These are phyloP conservation scores for Sclerotinia glacialis DNA, from an alignment of 2,329 filamentous ascomycete species.

Conservation along the genomic window DNA sequence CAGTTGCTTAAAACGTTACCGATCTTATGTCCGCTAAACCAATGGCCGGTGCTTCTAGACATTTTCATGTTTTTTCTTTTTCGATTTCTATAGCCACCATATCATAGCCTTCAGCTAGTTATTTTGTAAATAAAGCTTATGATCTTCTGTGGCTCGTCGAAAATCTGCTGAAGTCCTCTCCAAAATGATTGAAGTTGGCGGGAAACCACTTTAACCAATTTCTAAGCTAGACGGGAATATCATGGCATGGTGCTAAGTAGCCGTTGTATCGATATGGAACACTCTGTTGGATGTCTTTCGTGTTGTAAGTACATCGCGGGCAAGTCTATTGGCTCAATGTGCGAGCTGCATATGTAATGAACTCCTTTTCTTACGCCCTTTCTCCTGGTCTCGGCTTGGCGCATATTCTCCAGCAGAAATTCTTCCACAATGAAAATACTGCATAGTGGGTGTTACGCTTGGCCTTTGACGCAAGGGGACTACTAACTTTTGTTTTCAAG, in stretches of 20 bases:
- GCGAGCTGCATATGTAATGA: neutral
- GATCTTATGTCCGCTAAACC: too few relatives aligned
- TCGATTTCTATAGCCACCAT: neutral
- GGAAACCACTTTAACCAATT: too few relatives aligned
- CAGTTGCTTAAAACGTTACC: neutral
- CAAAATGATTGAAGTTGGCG: too few relatives aligned
- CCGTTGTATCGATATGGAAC: neutral
- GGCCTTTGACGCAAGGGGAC: neutral
- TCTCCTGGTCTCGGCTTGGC: neutral
- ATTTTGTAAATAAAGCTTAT: neutral
- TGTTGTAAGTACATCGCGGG: neutral
- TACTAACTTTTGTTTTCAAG: neutral
- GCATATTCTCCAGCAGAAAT: neutral
- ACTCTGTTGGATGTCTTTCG: neutral
- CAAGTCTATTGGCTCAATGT: neutral
- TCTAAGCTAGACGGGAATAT: too few relatives aligned
- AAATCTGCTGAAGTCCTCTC: too few relatives aligned
- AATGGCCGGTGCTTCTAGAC: neutral
- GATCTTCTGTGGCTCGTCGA: neutral
- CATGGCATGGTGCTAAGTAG: neutral
- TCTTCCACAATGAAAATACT: too few relatives aligned
- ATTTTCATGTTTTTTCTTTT: neutral
- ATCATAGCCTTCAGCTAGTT: too few relatives aligned
- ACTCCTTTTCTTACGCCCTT: neutral
- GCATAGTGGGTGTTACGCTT: neutral